Percentiles rank a stretch among this genome's conserved stretches.
phyloP scores from a whole-genome alignment of 345 rosid species.

The Viola odorata region DNA sequence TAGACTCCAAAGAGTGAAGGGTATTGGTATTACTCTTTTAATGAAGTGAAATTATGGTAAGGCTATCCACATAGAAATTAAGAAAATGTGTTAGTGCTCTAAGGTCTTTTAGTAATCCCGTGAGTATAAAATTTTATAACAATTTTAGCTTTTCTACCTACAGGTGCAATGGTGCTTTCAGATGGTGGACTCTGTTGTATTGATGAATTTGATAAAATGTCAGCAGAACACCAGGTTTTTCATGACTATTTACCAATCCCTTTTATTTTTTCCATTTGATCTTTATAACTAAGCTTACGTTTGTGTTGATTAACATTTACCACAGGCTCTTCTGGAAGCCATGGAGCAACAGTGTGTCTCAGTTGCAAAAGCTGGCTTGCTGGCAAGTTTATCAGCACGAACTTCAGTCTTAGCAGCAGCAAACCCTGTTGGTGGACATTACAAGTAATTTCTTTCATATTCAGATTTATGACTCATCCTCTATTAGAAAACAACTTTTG shows the following conservation, averaged over 20 bases:
- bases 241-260: conserved; percentile 6
- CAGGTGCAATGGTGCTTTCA: conserved; percentile 99
- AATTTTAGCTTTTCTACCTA: conserved; percentile 10
- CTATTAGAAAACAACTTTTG: background rate
- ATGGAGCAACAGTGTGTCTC: conserved; percentile 99
- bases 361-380: conserved; percentile 96
- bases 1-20: too few species aligned
- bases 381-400: conserved; percentile 93
- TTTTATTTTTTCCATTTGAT: conserved; percentile 15
- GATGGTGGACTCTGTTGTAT: conserved; percentile 95
- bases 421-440: conserved; percentile 98
- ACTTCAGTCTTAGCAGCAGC: conserved; percentile 97
- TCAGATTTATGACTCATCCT: conserved; percentile 1
- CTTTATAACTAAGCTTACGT: conserved; percentile 17
- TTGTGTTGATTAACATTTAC: conserved; percentile 11
- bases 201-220: conserved; percentile 98
- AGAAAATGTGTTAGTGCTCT: background rate
- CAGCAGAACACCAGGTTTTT: conserved; percentile 88
- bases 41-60: too few species aligned
- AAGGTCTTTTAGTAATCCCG: conserved; percentile 1
- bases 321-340: conserved; percentile 94
- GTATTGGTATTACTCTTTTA: too few species aligned
- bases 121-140: too few species aligned
- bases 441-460: conserved; percentile 50
- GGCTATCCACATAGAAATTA: too few species aligned